A percentile compares a stretch with the other conserved stretches of the same genome.
These are phyloP conservation scores for Alloteropsis angusta DNA, from an alignment of 202 grass and related monocot species.

Conservation along the genomic window DNA sequence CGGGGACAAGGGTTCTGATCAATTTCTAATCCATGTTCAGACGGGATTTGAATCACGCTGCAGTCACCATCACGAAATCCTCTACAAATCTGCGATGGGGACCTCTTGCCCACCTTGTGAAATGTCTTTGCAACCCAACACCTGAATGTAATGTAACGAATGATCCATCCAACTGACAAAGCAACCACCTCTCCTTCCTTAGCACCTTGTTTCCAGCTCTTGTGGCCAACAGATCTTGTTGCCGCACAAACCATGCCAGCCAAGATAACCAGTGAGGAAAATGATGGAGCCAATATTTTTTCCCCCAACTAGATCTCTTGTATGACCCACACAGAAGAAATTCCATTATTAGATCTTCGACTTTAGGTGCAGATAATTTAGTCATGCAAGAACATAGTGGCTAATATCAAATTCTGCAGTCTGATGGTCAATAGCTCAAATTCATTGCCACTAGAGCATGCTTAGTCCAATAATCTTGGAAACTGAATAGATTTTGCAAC, in stretches of 20 bases:
- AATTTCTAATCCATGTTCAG: not conserved
- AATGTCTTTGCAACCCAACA: not conserved
- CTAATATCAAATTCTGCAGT: not conserved
- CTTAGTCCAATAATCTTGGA: not conserved
- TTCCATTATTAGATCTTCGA: not conserved
- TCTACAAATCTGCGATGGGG: conserved; percentile 10
- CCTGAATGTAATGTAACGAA: not conserved
- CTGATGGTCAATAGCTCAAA: not conserved
- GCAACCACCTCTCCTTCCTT: not conserved
- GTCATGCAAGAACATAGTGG: not conserved
- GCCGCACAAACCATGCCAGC: not conserved
- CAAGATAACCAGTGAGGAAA: not conserved
- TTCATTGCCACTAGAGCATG: not conserved
- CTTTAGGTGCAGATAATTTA: not conserved
- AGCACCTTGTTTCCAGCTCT: not conserved
- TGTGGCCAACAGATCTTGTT: conserved; percentile 2
- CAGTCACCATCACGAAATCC: conserved; percentile 21
- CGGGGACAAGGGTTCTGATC: not conserved
- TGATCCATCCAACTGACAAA: not conserved
- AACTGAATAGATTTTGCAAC: not conserved
- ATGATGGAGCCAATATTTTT: not conserved
- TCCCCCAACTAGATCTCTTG: not conserved
- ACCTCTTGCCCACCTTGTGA: not conserved
- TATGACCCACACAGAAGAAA: not conserved
- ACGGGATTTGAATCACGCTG: conserved; percentile 9